A percentile compares a stretch with the other conserved stretches of the same genome.
phyloP scores from a whole-genome alignment of 208 protist species.

The Endotrypanum monterogeii region DNA sequence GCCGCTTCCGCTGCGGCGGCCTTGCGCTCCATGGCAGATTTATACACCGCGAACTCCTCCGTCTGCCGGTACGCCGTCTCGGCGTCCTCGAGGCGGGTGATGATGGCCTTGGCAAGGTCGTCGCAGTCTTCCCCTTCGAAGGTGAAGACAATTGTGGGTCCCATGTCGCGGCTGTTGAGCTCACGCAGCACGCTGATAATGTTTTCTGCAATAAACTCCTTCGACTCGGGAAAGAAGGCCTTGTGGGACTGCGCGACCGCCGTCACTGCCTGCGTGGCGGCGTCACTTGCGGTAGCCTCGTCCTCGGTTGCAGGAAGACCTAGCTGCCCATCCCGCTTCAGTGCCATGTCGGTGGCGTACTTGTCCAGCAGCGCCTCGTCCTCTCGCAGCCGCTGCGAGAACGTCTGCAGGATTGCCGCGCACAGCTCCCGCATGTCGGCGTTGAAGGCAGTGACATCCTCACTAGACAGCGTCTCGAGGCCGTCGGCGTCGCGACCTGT shows the following conservation, averaged over 20 bases:
- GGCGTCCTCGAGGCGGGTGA: slow-evolving; percentile 75
- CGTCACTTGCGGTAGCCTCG: neutral
- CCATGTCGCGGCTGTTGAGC: slow-evolving; percentile 84
- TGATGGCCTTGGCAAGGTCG: slow-evolving; percentile 80
- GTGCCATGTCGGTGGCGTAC: slow-evolving; percentile 53
- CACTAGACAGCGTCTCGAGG: slow-evolving; percentile 34
- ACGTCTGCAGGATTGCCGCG: slow-evolving; percentile 59
- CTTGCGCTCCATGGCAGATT: slow-evolving; percentile 60
- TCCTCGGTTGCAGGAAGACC: neutral
- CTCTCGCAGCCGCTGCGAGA: slow-evolving; percentile 74
- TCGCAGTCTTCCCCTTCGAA: slow-evolving; percentile 91
- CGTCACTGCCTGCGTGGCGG: neutral
- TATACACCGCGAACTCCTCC: slow-evolving; percentile 87
- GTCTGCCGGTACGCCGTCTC: slow-evolving; percentile 82
- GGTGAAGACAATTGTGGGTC: slow-evolving; percentile 91
- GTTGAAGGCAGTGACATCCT: slow-evolving; percentile 50
- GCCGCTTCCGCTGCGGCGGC: slow-evolving; percentile 58
- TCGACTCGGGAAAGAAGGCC: slow-evolving; percentile 73
- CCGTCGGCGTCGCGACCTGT: slow-evolving; percentile 42
- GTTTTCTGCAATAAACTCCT: slow-evolving; percentile 80
- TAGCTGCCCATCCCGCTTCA: slow-evolving; percentile 23
- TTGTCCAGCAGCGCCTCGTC: slow-evolving; percentile 70
- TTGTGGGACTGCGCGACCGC: neutral
- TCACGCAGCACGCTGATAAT: slow-evolving; percentile 91
- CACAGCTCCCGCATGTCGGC: slow-evolving; percentile 52